A percentile compares a stretch with the other conserved stretches of the same genome.
phyloP scores from a whole-genome alignment of 1,139 yeast species.

The Wickerhamomyces sp. region DNA sequence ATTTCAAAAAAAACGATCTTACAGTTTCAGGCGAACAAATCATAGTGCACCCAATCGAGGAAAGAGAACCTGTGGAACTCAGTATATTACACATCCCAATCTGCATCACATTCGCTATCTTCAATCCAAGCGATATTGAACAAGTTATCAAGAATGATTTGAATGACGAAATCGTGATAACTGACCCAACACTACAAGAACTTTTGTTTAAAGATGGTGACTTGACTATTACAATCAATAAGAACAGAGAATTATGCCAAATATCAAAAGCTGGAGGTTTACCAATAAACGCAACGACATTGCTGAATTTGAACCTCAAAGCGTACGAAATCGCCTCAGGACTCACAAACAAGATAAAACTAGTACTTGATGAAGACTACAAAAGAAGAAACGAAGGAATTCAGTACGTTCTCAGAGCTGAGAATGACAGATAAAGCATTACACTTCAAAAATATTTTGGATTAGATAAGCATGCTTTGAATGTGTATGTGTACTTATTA shows the following conservation, averaged over 20 bases:
- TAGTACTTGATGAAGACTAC: slow-evolving; percentile 46
- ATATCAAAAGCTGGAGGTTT: slow-evolving; percentile 88
- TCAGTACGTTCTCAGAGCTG: slow-evolving; percentile 20
- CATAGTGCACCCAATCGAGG: slow-evolving; percentile 64
- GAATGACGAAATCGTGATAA: slow-evolving; percentile 55
- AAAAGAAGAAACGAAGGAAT: slow-evolving; percentile 28
- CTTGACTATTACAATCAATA: slow-evolving; percentile 80
- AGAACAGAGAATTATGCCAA: slow-evolving; percentile 87
- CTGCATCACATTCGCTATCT: slow-evolving; percentile 86
- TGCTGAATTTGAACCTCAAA: slow-evolving; percentile 64
- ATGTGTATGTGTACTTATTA: no score
- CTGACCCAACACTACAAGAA: slow-evolving; percentile 78
- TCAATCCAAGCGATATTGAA: slow-evolving; percentile 60
- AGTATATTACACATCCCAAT: slow-evolving; percentile 87
- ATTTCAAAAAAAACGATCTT: slow-evolving; percentile 80
- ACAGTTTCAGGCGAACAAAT: slow-evolving; percentile 68
- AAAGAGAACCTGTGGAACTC: slow-evolving; percentile 82
- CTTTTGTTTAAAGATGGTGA: slow-evolving; percentile 75
- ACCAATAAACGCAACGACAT: slow-evolving; percentile 68
- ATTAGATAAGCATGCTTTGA: no score
- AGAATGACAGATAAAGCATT: slow-evolving; percentile 17
- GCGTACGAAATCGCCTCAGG: slow-evolving; percentile 62
- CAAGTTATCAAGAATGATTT: slow-evolving; percentile 65
- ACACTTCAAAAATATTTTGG: background rate
- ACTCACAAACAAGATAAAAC: slow-evolving; percentile 61